These are phyloP conservation scores for Fusarium sp. DNA, from an alignment of 2,329 filamentous ascomycete species.

Conservation along the genomic window DNA sequence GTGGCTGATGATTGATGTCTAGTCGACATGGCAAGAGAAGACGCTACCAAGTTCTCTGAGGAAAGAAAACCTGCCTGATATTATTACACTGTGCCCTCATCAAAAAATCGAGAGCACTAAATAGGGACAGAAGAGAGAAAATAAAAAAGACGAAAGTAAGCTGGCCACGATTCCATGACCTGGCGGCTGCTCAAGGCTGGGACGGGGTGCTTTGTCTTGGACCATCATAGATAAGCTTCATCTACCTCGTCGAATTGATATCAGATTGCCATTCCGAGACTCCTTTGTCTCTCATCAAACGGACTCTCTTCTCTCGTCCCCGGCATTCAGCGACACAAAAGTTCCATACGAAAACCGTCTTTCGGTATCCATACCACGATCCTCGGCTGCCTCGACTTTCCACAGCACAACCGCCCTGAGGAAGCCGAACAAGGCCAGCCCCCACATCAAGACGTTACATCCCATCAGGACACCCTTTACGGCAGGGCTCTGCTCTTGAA, in stretches of 20 bases:
- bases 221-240: no score
- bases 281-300: slow-evolving; percentile 6
- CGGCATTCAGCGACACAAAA: slow-evolving; percentile 29
- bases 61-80: no score
- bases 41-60: no score
- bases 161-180: no score
- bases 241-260: neutral
- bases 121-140: no score
- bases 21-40: no score
- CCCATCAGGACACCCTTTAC: slow-evolving; percentile 49
- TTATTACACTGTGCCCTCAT: no score
- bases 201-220: no score
- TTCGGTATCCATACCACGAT: slow-evolving; percentile 9
- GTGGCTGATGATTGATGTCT: no score
- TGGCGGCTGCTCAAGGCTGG: no score
- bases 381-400: slow-evolving; percentile 37
- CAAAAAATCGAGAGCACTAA: no score
- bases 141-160: no score
- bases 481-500: slow-evolving; percentile 41
- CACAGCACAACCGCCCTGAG: slow-evolving; percentile 49
- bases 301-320: slow-evolving; percentile 22
- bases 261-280: neutral
- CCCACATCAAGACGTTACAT: slow-evolving; percentile 49
- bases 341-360: slow-evolving; percentile 40
- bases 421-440: slow-evolving; percentile 49